Evolutionary conservation across 176 grass and related monocot genomes (phyloP), one percentile per base, ranked within the genome.

Genomic region (Pontederia paniculata): DNA sequence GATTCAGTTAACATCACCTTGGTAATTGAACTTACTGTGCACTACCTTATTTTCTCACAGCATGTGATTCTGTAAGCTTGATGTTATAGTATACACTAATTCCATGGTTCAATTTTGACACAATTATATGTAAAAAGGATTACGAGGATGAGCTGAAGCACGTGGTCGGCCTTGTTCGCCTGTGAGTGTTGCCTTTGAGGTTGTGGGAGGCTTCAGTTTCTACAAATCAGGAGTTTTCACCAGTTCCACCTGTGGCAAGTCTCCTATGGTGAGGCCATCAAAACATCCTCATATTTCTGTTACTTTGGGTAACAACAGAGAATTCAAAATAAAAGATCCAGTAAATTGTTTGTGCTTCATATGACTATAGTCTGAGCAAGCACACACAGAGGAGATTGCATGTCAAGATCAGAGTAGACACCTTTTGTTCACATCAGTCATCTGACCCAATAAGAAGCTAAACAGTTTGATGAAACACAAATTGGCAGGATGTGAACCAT

Each of bases 401-500:
- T 37, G 28, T 6, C 28, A 37, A 37, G 28, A 37, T 37, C 28
- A 37, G 7, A 37, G 7, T 37, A 2, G 28, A 37, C 28, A 37
- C 7, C n/a, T 37, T 37, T 2, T 37, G 28, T 37, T 37, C 28
- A 5, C 28, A 37, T 37, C 28, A 37, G n/a, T n/a, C n/a, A n/a
- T n/a, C n/a, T n/a, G n/a, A n/a, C n/a, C n/a, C n/a, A n/a, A n/a
- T n/a, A n/a, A n/a, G 0, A 57, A 41, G 21, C 23, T 13, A 20
- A 15, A 11, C 4, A 16, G 3, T 15, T 21, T 1, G 42, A 54
- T 53, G n/a, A 10, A 70, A 50, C 51, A 62, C 6, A 54, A 54
- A 46, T 57, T n/a, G 48, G 25, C 77, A 98, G 93, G 93, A 98
- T 57, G 93, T 98, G 77, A 98, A 98, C 69, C 93, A 98, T 49